Evolutionary conservation across 1,139 yeast genomes (phyloP).

Genomic region (Suhomyces taliae): DNA sequence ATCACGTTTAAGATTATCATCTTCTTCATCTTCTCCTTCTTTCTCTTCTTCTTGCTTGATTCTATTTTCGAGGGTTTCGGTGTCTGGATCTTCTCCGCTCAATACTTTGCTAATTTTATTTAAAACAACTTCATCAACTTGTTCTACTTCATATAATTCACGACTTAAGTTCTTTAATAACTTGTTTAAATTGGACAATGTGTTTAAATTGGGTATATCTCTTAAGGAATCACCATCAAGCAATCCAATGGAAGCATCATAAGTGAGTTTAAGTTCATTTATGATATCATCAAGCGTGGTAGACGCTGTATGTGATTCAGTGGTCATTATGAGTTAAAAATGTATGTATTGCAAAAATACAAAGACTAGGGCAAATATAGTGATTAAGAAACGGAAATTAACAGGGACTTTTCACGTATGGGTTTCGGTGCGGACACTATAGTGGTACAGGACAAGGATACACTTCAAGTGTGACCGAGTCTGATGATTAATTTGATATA

Average conservation of each 20-base stretch:
- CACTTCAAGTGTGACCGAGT: not conserved
- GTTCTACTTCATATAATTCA: constrained; percentile 49
- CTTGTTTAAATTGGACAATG: constrained; percentile 47
- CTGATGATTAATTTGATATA: not conserved
- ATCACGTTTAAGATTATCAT: constrained; percentile 8
- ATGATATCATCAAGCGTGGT: constrained; percentile 53
- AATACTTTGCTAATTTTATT: constrained; percentile 20
- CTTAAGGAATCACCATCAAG: constrained; percentile 59
- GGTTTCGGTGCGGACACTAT: not conserved
- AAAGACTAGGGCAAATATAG: not conserved
- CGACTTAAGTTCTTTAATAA: constrained; percentile 48
- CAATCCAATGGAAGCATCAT: constrained; percentile 59
- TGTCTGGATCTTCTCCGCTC: constrained; percentile 13
- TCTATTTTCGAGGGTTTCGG: constrained; percentile 14
- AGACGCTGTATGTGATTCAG: constrained; percentile 28
- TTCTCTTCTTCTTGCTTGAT: constrained; percentile 11
- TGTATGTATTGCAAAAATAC: not conserved
- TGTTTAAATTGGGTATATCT: constrained; percentile 45
- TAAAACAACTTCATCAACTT: constrained; percentile 43
- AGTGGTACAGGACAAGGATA: not conserved
- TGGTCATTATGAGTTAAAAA: constrained; percentile 2
- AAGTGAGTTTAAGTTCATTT: constrained; percentile 51
- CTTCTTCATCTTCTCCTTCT: constrained; percentile 13
- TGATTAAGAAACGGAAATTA: too few relatives aligned
- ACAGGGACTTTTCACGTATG: too few relatives aligned